phyloP scores from a whole-genome alignment of 2,329 filamentous ascomycete species.

The Cladophialophora psammophila region DNA sequence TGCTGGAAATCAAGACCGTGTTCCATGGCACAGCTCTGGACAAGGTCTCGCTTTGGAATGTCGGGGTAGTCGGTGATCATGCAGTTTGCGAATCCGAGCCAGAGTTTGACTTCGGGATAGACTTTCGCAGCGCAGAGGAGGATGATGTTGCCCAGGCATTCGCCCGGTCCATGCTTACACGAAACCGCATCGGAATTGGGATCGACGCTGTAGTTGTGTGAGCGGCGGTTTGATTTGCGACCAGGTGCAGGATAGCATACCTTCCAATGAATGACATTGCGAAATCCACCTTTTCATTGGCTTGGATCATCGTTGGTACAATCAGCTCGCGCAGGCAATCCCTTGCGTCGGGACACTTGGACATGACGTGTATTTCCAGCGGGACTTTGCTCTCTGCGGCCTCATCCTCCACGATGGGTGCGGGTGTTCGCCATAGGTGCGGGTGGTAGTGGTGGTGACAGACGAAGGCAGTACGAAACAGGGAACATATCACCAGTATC shows the following conservation, averaged over 20 bases:
- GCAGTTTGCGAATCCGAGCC: conserved; percentile 93
- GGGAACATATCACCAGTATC: conserved; percentile 27
- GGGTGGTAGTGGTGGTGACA: conserved; percentile 36
- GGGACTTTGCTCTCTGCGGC: conserved; percentile 62
- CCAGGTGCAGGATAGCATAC: conserved; percentile 53
- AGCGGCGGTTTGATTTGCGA: conserved; percentile 22
- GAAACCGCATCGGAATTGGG: conserved; percentile 81
- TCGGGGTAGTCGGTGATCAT: conserved; percentile 75
- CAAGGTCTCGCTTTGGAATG: conserved; percentile 79
- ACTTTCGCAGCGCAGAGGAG: conserved; percentile 86
- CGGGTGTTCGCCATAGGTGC: background rate
- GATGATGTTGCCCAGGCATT: conserved; percentile 94
- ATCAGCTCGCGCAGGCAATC: conserved; percentile 83
- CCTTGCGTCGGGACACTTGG: conserved; percentile 91
- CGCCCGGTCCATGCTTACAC: conserved; percentile 87
- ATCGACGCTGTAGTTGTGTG: conserved; percentile 56
- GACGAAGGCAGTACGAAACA: conserved; percentile 35
- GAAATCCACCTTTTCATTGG: conserved; percentile 87
- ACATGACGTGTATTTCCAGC: conserved; percentile 94
- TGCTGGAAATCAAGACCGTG: conserved; percentile 84
- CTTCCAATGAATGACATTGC: conserved; percentile 87
- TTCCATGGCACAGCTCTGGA: conserved; percentile 88
- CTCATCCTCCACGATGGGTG: conserved; percentile 8
- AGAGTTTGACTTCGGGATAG: conserved; percentile 68
- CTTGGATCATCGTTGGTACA: conserved; percentile 82